Percentiles rank a stretch among this genome's conserved stretches.
Evolutionary conservation across 2,329 filamentous ascomycete genomes (phyloP).

Genomic region (Monosporascus sp.): DNA sequence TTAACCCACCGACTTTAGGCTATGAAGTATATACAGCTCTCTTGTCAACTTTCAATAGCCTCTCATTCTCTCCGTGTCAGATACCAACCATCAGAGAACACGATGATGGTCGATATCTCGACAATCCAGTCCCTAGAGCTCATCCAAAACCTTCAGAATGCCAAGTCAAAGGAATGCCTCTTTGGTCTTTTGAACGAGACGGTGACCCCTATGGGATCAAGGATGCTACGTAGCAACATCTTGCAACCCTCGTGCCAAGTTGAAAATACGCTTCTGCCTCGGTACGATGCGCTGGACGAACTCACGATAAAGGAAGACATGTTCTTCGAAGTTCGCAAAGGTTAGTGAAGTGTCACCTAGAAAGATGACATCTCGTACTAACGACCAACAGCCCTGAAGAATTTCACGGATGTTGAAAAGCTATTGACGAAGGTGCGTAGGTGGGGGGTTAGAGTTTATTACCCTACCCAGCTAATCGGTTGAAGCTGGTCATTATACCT

Average conservation of each 20-base stretch:
- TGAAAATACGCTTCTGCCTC: slow-evolving; percentile 57
- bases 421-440: slow-evolving; percentile 62
- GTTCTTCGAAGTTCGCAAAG: slow-evolving; percentile 70
- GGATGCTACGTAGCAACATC: slow-evolving; percentile 79
- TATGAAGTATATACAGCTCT: slow-evolving; percentile 73
- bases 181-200: slow-evolving; percentile 85
- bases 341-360: slow-evolving; percentile 32
- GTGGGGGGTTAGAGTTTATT: background rate
- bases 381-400: slow-evolving; percentile 57
- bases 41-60: slow-evolving; percentile 63
- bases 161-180: slow-evolving; percentile 75
- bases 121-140: slow-evolving; percentile 85
- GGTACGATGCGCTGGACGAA: slow-evolving; percentile 82
- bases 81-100: slow-evolving; percentile 82
- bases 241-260: slow-evolving; percentile 78
- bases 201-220: slow-evolving; percentile 78
- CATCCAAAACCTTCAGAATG: slow-evolving; percentile 75
- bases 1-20: slow-evolving; percentile 44
- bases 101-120: slow-evolving; percentile 92
- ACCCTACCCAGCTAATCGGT: slow-evolving; percentile 9
- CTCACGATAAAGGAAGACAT: slow-evolving; percentile 77
- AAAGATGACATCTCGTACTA: slow-evolving; percentile 5
- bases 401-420: slow-evolving; percentile 74
- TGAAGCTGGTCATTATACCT: slow-evolving; percentile 70
- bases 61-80: slow-evolving; percentile 78